Conservation (phyloP, 306 rosid genomes). For the Vigna hirtella region DNA sequence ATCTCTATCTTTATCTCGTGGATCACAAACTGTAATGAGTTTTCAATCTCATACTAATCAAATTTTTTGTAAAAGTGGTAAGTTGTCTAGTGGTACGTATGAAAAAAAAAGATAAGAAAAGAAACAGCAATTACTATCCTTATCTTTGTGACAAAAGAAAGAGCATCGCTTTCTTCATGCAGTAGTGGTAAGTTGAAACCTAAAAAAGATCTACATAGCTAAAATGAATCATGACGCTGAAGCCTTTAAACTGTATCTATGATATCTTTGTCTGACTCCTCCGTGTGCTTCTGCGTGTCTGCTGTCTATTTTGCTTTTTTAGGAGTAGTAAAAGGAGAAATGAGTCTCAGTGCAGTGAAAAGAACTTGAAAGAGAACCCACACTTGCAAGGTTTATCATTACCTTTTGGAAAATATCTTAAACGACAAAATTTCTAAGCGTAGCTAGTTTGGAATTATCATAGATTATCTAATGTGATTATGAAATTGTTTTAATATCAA, state of each 20-base stretch:
- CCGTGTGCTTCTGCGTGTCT: slow-evolving; percentile 13
- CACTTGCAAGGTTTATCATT: slow-evolving; percentile 35
- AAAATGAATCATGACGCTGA: slow-evolving; percentile 41
- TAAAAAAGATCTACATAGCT: neutral
- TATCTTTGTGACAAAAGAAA: slow-evolving; percentile 25
- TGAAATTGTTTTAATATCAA: slow-evolving; percentile 16
- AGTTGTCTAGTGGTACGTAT: neutral
- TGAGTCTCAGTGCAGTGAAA: slow-evolving; percentile 36
- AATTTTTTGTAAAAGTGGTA: slow-evolving; percentile 29
- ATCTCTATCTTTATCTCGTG: neutral
- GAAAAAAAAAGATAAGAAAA: neutral
- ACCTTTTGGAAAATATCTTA: slow-evolving; percentile 40
- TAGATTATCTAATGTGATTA: slow-evolving; percentile 11
- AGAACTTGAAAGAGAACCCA: slow-evolving; percentile 48
- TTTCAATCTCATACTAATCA: slow-evolving; percentile 1
- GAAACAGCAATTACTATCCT: slow-evolving; percentile 24
- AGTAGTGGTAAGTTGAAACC: slow-evolving; percentile 6
- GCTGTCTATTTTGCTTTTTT: slow-evolving; percentile 43
- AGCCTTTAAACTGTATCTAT: slow-evolving; percentile 29
- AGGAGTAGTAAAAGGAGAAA: slow-evolving; percentile 31
- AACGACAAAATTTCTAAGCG: slow-evolving; percentile 48
- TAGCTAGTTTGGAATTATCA: slow-evolving; percentile 47
- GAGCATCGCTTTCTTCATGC: slow-evolving; percentile 43
- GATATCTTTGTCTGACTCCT: slow-evolving; percentile 40
- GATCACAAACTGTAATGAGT: neutral